Evolutionary conservation across 2,329 filamentous ascomycete genomes (phyloP), one percentile per base, ranked within the genome.

Genomic region (Arthrobotrys conoides): DNA sequence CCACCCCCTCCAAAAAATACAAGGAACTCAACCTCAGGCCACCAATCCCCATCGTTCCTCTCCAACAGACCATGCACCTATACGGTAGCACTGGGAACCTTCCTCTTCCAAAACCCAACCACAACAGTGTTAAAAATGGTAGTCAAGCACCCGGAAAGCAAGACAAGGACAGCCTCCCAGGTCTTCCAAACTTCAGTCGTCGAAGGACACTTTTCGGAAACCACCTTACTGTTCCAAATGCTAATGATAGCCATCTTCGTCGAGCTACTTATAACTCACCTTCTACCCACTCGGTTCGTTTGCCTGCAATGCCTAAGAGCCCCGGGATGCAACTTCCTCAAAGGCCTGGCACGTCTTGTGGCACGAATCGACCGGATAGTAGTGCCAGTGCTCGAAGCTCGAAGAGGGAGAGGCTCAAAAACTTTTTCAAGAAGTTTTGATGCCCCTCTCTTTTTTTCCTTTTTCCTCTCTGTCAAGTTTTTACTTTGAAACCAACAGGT

Each of bases 211-310:
- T 33, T 16, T 71, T 61, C n/a, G 73, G 73, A 24, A 64, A 46
- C 59, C 33, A 41, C 12, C 51, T 77, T 6, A 48, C 73, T 0
- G 73, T 77, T 27, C 73, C 73, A 9, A 38, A 6, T 5, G 38
- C 66, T 6, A 61, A 67, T 41, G 41, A 59, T 6, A 67, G 71
- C 33, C 51, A 77, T 24, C 49, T 77, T 12, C 67, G 67, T 53
- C 66, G 73, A 24, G 73, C 73, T 41, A 71, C 49, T 14, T 76
- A 70, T 16, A 66, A 48, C 49, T 51, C 70, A 10, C 57, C 57
- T 18, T 33, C 41, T 36, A 44, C n/a, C 5, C 33, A 22, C 16
- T 33, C 49, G n/a, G n/a, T 41, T 22, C 49, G 41, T 22, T 38
- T 30, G 22, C 57, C 70, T n/a, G n/a, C n/a, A 33, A 30, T 22